Conservation (phyloP, 108 stramenopile genomes). For the Fragilaria crotonensis region DNA sequence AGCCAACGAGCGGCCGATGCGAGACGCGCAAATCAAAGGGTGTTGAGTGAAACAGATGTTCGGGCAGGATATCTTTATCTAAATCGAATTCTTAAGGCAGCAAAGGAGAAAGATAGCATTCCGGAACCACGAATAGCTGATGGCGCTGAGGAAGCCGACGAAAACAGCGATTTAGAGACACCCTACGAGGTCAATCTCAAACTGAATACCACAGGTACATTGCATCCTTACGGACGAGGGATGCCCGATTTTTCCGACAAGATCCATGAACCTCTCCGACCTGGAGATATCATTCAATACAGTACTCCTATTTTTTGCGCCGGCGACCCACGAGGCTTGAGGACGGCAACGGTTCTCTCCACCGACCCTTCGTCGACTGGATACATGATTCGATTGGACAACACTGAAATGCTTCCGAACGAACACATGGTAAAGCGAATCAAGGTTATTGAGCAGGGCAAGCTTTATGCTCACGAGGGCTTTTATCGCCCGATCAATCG, state of each 20-base stretch:
- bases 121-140: too few relatives aligned
- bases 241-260: conserved; percentile 6
- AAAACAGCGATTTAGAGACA: not conserved
- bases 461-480: conserved; percentile 40
- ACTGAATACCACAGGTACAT: not conserved
- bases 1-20: not conserved
- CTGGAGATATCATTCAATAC: conserved; percentile 66
- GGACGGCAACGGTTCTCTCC: conserved; percentile 39
- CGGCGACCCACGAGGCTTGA: conserved; percentile 38
- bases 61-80: conserved; percentile 21
- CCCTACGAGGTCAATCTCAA: not conserved
- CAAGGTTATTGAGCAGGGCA: conserved; percentile 31
- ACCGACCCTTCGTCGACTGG: conserved; percentile 25
- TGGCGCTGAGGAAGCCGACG: too few relatives aligned
- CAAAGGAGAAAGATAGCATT: not conserved
- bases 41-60: not conserved
- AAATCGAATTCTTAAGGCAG: conserved; percentile 5
- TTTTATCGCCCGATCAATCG: conserved; percentile 25
- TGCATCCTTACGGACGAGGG: too few relatives aligned
- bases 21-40: not conserved
- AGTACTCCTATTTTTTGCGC: conserved; percentile 46
- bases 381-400: conserved; percentile 35
- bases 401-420: conserved; percentile 38
- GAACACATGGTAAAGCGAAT: conserved; percentile 44
- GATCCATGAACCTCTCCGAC: conserved; percentile 56